phyloP scores from a whole-genome alignment of 202 grass and related monocot species.

The Carex arenaria region DNA sequence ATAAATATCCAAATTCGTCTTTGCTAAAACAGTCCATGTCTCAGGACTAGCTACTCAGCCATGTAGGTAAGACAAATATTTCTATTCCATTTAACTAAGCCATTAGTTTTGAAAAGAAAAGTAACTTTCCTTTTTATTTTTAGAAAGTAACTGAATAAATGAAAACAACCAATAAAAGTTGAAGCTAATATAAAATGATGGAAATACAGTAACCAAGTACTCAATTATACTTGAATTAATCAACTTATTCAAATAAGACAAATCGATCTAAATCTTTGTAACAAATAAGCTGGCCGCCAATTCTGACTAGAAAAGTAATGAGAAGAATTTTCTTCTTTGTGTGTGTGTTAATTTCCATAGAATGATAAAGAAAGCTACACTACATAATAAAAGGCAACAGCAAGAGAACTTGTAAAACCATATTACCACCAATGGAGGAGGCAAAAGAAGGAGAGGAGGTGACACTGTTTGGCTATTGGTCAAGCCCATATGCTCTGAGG shows the following conservation, averaged over 20 bases:
- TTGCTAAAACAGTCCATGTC: neutral
- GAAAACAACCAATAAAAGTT: neutral
- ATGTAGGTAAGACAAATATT: neutral
- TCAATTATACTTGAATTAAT: neutral
- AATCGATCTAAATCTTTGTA: neutral
- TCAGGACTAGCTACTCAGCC: no score
- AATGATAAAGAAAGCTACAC: neutral
- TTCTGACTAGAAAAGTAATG: neutral
- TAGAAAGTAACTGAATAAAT: neutral
- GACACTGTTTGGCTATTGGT: constrained; percentile 21
- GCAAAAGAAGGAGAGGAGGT: neutral
- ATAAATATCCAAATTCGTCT: neutral
- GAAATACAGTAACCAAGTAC: neutral
- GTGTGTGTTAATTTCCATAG: neutral
- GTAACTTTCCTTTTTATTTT: neutral
- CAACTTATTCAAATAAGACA: neutral
- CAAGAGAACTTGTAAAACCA: neutral
- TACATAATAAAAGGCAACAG: neutral
- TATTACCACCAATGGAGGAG: constrained; percentile 11
- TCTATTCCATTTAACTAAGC: neutral
- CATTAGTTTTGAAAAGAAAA: neutral
- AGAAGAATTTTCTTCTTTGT: neutral
- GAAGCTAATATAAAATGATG: neutral
- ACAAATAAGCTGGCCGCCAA: neutral
- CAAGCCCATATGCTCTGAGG: constrained; percentile 23